Evolutionary conservation across 305 asterid species (phyloP).

Genomic region (Solanum hybrid): DNA sequence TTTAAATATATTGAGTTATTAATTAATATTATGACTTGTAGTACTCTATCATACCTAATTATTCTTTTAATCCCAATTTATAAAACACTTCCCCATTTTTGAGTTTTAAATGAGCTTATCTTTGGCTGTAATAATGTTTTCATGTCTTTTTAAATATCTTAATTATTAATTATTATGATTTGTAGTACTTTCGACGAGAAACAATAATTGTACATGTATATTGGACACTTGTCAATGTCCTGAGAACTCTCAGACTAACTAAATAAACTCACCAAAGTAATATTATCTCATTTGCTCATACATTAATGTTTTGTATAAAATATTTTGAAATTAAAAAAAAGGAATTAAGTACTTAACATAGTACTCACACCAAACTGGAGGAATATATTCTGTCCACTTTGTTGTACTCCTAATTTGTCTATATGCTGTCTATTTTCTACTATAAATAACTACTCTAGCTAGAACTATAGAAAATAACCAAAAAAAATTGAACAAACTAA

Average conservation of each 20-base stretch:
- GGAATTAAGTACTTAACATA: neutral
- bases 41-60: neutral
- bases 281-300: neutral
- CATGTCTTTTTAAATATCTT: neutral
- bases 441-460: neutral
- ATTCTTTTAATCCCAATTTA: neutral
- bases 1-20: no score
- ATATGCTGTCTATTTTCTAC: neutral
- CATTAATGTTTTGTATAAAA: neutral
- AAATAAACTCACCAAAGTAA: neutral
- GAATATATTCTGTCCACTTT: constrained; percentile 9
- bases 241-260: neutral
- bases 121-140: neutral
- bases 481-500: neutral
- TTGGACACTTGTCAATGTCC: neutral
- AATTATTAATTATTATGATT: neutral
- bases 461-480: neutral
- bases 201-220: neutral
- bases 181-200: neutral
- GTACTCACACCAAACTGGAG: neutral
- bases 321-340: neutral
- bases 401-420: neutral
- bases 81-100: neutral
- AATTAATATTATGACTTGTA: neutral
- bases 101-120: neutral